These are phyloP conservation scores for Sporothrix protearum DNA, from an alignment of 2,329 filamentous ascomycete species.

Conservation along the genomic window DNA sequence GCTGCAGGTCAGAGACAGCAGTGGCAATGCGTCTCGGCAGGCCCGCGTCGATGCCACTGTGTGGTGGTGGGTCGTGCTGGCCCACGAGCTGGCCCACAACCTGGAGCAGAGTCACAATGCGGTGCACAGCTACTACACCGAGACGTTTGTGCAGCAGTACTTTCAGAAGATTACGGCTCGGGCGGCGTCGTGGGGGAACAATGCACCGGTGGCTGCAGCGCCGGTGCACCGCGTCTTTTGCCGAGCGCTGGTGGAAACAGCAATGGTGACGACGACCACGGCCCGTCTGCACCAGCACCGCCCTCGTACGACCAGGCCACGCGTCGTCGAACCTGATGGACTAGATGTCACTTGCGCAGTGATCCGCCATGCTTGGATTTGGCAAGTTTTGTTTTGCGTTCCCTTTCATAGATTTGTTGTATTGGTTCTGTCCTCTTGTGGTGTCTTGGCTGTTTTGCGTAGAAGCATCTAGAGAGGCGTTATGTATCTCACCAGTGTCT, in stretches of 20 bases:
- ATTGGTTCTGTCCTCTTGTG: too few species aligned
- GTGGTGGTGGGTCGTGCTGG: constrained; percentile 57
- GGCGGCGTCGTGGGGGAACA: constrained; percentile 38
- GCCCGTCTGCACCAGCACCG: constrained; percentile 2
- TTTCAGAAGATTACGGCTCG: constrained; percentile 65
- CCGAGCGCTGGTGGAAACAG: neutral
- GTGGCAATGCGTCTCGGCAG: neutral
- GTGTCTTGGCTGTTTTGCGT: neutral
- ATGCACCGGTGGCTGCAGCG: neutral
- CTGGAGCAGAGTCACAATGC: constrained; percentile 73
- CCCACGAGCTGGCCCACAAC: constrained; percentile 95
- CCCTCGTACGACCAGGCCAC: constrained; percentile 25
- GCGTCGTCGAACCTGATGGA: constrained; percentile 18
- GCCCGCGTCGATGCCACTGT: constrained; percentile 40
- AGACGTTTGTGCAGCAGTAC: constrained; percentile 75
- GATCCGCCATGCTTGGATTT: neutral
- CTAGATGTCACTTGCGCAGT: neutral
- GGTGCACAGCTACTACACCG: constrained; percentile 80
- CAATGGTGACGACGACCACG: neutral
- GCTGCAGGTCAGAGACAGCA: constrained; percentile 32
- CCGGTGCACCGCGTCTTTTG: neutral
- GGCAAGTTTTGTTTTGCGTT: neutral
- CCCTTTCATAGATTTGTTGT: neutral
- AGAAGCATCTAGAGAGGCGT: constrained; percentile 1
- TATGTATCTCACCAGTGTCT: neutral